Base-by-base conservation (phyloP, 2,329 filamentous ascomycete species). In the Nemania diffusa region DNA sequence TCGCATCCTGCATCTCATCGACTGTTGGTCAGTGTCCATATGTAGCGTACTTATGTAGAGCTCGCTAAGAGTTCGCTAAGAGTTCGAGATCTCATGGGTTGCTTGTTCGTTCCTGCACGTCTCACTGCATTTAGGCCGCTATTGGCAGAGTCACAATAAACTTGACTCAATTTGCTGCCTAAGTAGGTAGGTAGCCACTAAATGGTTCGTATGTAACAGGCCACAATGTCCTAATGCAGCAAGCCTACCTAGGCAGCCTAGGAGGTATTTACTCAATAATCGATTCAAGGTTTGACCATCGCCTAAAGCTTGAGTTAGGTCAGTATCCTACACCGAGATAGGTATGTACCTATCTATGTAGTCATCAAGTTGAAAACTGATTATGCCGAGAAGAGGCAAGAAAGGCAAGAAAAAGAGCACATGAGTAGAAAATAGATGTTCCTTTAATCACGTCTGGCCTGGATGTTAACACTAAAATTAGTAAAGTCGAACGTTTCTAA, bases 141-240 rank as follows among this genome's bases (percentile, higher is more conserved):
- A 50, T 20, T 17, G 24, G 46, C 13, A 50, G 46, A 27, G 46
- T 50, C 46, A 27, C 46, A 50, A 5, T 27, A 24, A 44, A 27
- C 13, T 27, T 50, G 24, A 27, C 46, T 50, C 46, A 50, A 27
- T 17, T 26, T 26, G 46, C 22, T 50, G 46, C 46, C 46, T 50
- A 27, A 50, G 13, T 5, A 26, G 2, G 20, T 26, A 20, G n/a
- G 40, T 44, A 32, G 29, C 29, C 29, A 32, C 29, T 5, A 32
- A 32, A 32, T 5, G 5, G 9, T 32, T 32, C 5, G 9, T 32
- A 9, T 32, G 9, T 17, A 62, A 62, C 57, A 60, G 7, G 13
- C 46, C 32, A 60, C 24, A 5, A 52, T 52, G 46, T 51, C 46
- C 46, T 32, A 13, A 52, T 42, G 32, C 29, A 32, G 57, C 46